Evolutionary conservation across 2,329 filamentous ascomycete species (phyloP).

Genomic region (Scedosporium dehoogii): DNA sequence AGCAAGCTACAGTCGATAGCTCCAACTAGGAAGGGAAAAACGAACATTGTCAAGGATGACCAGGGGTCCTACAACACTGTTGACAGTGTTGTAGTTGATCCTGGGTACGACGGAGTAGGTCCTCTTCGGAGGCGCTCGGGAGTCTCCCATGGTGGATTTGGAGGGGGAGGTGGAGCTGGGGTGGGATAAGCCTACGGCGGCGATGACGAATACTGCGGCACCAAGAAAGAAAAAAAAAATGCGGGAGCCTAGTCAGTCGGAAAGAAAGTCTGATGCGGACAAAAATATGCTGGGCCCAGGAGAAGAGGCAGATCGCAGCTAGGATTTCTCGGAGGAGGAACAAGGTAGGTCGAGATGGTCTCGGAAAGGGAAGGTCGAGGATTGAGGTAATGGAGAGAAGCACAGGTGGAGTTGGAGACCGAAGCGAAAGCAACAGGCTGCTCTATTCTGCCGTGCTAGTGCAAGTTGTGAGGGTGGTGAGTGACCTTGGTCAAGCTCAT

Average conservation of each 20-base stretch:
- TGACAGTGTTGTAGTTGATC: conserved; percentile 95
- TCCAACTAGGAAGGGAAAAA: not conserved
- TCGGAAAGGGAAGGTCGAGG: not conserved
- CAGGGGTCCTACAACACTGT: conserved; percentile 93
- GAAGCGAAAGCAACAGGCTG: not conserved
- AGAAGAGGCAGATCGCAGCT: not conserved
- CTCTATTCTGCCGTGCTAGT: not conserved
- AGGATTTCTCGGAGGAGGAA: not conserved
- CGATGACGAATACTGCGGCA: not conserved
- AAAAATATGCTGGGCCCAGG: not conserved
- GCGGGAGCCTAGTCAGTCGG: not conserved
- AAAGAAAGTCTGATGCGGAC: not conserved
- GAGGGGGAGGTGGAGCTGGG: not conserved
- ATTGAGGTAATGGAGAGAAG: not conserved
- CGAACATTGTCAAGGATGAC: conserved; percentile 91
- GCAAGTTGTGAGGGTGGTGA: not conserved
- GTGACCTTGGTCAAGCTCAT: conserved; percentile 1
- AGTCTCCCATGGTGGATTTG: conserved; percentile 37
- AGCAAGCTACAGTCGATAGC: not conserved
- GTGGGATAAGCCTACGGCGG: not conserved
- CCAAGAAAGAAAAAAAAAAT: too few relatives aligned
- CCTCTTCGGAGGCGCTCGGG: conserved; percentile 43
- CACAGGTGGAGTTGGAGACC: not conserved
- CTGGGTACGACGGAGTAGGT: conserved; percentile 49
- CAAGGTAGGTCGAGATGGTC: not conserved